Evolutionary conservation across 768 basidiomycete genomes (phyloP).

Genomic region (Podaxis sp.): DNA sequence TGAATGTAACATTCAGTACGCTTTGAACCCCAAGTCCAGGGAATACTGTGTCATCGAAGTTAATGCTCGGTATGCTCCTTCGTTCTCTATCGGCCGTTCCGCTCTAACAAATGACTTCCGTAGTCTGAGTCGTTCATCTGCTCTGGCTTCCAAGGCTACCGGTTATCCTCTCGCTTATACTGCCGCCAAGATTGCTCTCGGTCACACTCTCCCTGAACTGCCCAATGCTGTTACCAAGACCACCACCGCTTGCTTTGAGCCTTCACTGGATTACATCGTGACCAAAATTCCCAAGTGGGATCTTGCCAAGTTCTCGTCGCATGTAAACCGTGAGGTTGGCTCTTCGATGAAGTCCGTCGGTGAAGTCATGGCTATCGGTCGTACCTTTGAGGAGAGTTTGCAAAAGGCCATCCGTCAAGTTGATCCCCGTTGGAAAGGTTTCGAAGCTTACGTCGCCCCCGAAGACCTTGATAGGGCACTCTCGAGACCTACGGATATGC

Average conservation of each 20-base stretch:
- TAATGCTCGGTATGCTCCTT: slow-evolving; percentile 73
- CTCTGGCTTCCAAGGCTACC: slow-evolving; percentile 97
- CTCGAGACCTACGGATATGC: slow-evolving; percentile 87
- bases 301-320: slow-evolving; percentile 92
- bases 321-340: slow-evolving; percentile 92
- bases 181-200: slow-evolving; percentile 97
- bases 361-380: slow-evolving; percentile 99
- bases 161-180: slow-evolving; percentile 99
- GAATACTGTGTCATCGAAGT: slow-evolving; percentile 99
- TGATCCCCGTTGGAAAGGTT: slow-evolving; percentile 95
- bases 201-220: slow-evolving; percentile 94
- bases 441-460: slow-evolving; percentile 90
- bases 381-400: slow-evolving; percentile 97
- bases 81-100: slow-evolving; percentile 2
- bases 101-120: slow-evolving; percentile 10
- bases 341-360: slow-evolving; percentile 99
- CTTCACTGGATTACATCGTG: slow-evolving; percentile 98
- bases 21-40: slow-evolving; percentile 86
- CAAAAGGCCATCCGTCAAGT: slow-evolving; percentile 99
- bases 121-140: slow-evolving; percentile 84
- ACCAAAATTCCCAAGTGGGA: slow-evolving; percentile 99
- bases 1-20: slow-evolving; percentile 98
- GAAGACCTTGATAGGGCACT: slow-evolving; percentile 84
- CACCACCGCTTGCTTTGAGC: slow-evolving; percentile 98
- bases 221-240: slow-evolving; percentile 99